Evolutionary conservation across 805 yeast genomes (phyloP).

Genomic region (Saturnispora sekii): DNA sequence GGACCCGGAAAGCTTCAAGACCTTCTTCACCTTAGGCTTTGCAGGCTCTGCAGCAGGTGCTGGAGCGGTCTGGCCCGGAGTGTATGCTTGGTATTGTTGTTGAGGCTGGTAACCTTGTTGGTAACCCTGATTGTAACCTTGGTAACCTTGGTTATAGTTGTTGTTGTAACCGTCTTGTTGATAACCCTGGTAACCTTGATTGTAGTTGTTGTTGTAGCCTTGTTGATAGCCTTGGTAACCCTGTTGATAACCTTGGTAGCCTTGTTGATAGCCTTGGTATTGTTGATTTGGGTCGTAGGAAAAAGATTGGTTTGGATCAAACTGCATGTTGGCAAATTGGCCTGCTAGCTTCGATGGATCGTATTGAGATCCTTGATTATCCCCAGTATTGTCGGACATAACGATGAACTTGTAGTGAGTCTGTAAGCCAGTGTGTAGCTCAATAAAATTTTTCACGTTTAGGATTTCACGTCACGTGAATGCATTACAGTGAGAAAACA

Average conservation of each 20-base stretch:
- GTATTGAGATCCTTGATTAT: constrained; percentile 26
- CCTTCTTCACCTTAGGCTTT: constrained; percentile 46
- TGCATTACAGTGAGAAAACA: no score
- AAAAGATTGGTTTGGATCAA: constrained; percentile 43
- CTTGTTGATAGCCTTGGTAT: constrained; percentile 12
- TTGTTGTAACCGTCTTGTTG: constrained; percentile 8
- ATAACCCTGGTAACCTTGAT: constrained; percentile 10
- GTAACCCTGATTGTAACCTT: constrained; percentile 9
- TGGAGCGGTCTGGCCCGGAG: constrained; percentile 18
- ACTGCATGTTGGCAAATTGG: constrained; percentile 14
- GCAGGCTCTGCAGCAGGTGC: constrained; percentile 49
- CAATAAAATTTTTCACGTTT: no score
- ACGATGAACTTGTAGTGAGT: no score
- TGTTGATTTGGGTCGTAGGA: constrained; percentile 28
- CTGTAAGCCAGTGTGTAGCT: no score
- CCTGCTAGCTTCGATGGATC: constrained; percentile 34
- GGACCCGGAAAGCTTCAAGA: constrained; percentile 51
- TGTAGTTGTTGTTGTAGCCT: constrained; percentile 9
- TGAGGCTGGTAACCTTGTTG: constrained; percentile 9
- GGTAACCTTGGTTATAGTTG: constrained; percentile 6
- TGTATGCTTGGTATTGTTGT: constrained; percentile 11
- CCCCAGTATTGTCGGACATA: neutral
- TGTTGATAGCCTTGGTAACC: constrained; percentile 8
- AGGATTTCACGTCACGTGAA: no score
- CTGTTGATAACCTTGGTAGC: constrained; percentile 15